These are phyloP conservation scores for Candida frijolesensis DNA, from an alignment of 1,139 yeast species.

Conservation along the genomic window DNA sequence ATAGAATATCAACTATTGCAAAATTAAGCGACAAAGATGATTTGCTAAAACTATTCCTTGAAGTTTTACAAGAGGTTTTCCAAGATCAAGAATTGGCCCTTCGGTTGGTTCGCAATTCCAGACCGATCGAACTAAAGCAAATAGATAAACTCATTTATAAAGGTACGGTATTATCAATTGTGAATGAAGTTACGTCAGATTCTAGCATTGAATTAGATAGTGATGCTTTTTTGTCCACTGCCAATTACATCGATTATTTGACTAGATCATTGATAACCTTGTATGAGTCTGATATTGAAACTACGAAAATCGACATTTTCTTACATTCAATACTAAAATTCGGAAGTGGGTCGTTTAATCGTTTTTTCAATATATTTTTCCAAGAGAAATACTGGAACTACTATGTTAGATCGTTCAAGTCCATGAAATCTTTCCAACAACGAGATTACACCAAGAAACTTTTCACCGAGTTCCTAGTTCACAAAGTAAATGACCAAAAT, in stretches of 20 bases:
- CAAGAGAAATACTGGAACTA: constrained; percentile 21
- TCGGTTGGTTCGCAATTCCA: constrained; percentile 14
- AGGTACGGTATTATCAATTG: constrained; percentile 31
- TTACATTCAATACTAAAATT: constrained; percentile 28
- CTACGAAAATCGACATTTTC: constrained; percentile 21
- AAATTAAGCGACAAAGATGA: constrained; percentile 4
- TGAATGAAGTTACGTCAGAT: constrained; percentile 24
- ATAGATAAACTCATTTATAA: constrained; percentile 40
- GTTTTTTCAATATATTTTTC: constrained; percentile 29
- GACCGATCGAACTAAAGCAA: constrained; percentile 27
- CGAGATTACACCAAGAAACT: constrained; percentile 20
- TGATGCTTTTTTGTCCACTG: constrained; percentile 21
- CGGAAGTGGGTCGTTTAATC: constrained; percentile 18
- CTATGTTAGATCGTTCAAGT: constrained; percentile 19
- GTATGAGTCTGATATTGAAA: not conserved
- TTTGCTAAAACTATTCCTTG: constrained; percentile 11
- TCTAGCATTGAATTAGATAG: constrained; percentile 15
- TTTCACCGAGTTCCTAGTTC: constrained; percentile 7
- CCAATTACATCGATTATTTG: constrained; percentile 26
- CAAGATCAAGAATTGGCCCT: constrained; percentile 20
- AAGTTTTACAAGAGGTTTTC: constrained; percentile 21
- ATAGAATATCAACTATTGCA: constrained; percentile 17
- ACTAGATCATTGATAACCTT: constrained; percentile 18
- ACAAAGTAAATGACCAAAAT: constrained; percentile 6
- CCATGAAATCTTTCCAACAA: constrained; percentile 31